Evolutionary conservation across 352 stramenopile species (phyloP), one percentile per base, ranked within the genome.

Genomic region (Pythium biforme): DNA sequence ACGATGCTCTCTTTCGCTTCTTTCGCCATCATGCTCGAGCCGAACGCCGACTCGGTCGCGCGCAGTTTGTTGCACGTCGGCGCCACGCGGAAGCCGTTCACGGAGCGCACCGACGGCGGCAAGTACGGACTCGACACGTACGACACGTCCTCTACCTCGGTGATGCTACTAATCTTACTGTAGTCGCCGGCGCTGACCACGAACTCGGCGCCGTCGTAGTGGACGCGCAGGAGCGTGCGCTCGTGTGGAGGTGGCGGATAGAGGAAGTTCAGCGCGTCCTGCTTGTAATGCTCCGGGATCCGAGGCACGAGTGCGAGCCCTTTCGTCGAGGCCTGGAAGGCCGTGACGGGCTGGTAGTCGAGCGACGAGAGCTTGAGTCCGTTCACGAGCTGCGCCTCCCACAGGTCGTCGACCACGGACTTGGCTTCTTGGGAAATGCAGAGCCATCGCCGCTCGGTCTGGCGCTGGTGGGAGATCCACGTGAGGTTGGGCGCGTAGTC

Each of bases 51-150:
- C 66, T 98, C 94, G 45, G 90, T 84, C 1, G 92, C 90, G 10
- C 94, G 81, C 68, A 98, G 78, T 31, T 92, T 95, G 63, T 99
- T 99, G 50, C 84, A 96, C 17, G 98, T 90, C 7, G 94, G 97
- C 15, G 97, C 92, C n/a, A 87, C 70, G 10, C 76, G 74, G 51
- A 82, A 88, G 43, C 94, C 82, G 20, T 84, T 97, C 29, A 88
- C 95, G 48, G 97, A 98, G 23, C 97, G 90, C 49, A 99, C 75
- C 51, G 95, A 99, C 61, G 96, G 88, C 11, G 97, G 97, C 31
- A 99, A 90, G 68, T 98, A 99, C 17, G 97, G 94, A 27, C 87
- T 98, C 23, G 91, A 98, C 7, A 99, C 97, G 67, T 99, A 99
- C 17, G 93, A 98, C 12, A 99, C 95, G 68, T 98, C 95, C 69